Conservation (phyloP, 2,329 filamentous ascomycete species). For the Cryphonectria carpinicola region DNA sequence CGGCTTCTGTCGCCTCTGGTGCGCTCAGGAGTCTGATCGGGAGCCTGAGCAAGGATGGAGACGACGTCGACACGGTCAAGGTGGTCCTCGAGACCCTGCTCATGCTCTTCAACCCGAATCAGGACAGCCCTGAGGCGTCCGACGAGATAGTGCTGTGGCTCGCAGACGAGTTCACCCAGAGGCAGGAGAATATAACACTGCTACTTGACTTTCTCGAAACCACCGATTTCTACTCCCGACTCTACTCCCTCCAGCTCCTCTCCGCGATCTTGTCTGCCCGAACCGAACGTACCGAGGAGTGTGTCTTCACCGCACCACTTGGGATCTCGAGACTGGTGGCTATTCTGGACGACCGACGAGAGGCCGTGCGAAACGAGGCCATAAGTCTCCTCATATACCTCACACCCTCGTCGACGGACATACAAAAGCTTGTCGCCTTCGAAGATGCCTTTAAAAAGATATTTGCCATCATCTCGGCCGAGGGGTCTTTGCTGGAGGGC, state of each 20-base stretch:
- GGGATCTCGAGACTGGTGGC: conserved; percentile 86
- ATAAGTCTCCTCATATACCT: conserved; percentile 86
- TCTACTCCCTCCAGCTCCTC: conserved; percentile 90
- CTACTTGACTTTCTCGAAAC: conserved; percentile 88
- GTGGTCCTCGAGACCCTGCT: conserved; percentile 92
- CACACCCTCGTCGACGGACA: conserved; percentile 81
- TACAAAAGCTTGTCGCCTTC: conserved; percentile 95
- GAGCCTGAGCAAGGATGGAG: conserved; percentile 82
- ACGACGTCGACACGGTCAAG: conserved; percentile 96
- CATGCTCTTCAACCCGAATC: conserved; percentile 81
- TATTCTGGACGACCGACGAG: conserved; percentile 80
- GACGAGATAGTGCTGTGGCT: conserved; percentile 96
- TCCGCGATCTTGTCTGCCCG: conserved; percentile 83
- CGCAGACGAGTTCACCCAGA: conserved; percentile 96
- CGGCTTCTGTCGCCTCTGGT: conserved; percentile 91
- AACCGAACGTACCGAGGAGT: conserved; percentile 92
- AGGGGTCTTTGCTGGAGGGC: conserved; percentile 82
- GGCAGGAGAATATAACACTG: conserved; percentile 93
- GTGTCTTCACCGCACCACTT: conserved; percentile 84
- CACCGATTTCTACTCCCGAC: conserved; percentile 83
- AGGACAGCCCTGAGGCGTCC: conserved; percentile 83
- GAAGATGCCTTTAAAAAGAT: conserved; percentile 90
- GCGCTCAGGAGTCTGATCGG: conserved; percentile 87
- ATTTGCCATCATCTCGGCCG: conserved; percentile 78
- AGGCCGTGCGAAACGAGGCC: conserved; percentile 86